Evolutionary conservation across 73 alveolate species (phyloP).

Genomic region (Tetrahymena elliotti): DNA sequence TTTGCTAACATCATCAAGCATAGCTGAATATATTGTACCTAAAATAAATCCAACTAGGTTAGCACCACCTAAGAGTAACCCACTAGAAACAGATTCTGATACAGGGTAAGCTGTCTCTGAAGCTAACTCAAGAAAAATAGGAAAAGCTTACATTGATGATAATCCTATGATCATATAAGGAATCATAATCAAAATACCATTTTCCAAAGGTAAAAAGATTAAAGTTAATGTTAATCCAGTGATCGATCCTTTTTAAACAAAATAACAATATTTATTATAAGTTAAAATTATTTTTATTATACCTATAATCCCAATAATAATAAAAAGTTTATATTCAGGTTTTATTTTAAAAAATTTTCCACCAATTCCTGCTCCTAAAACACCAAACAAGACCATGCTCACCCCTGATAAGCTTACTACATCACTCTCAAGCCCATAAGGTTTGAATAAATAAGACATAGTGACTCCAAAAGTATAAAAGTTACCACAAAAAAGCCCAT

Average conservation of each 20-base stretch:
- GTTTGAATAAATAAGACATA: background rate
- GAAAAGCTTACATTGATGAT: background rate
- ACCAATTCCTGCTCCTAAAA: background rate
- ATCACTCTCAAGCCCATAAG: background rate
- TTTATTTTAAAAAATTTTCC: background rate
- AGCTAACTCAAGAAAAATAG: background rate
- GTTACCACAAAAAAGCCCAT: background rate
- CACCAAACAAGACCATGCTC: background rate
- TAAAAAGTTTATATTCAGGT: background rate
- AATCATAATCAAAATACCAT: background rate
- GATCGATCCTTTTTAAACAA: background rate
- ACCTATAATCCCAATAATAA: background rate
- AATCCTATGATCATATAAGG: background rate
- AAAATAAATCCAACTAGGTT: background rate
- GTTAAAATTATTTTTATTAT: background rate
- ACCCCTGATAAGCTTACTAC: background rate
- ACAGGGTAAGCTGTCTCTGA: background rate
- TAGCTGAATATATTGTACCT: background rate
- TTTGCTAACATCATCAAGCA: background rate
- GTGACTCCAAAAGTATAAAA: background rate
- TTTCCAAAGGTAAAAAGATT: background rate
- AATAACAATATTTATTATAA: background rate
- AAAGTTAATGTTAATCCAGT: background rate
- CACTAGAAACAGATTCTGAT: background rate
- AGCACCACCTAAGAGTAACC: background rate